phyloP scores from a whole-genome alignment of 805 yeast genomes.

The Wickerhamomyces canadensis region DNA sequence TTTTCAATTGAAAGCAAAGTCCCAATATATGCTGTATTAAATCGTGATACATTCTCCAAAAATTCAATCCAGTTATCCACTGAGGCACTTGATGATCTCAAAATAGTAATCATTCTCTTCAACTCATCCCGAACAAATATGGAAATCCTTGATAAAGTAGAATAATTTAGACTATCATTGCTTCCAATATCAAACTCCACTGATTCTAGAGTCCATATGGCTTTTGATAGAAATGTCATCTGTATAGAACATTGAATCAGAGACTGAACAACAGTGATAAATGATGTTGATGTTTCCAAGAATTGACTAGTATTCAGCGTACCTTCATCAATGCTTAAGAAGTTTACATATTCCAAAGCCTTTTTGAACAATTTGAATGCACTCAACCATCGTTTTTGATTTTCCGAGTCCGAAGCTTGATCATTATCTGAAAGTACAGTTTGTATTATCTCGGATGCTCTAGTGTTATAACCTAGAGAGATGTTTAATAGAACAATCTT shows the following conservation, averaged over 20 bases:
- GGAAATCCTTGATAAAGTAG: constrained; percentile 40
- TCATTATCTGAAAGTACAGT: neutral
- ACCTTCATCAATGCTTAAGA: constrained; percentile 1
- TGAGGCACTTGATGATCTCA: constrained; percentile 2
- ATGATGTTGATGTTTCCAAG: constrained; percentile 9
- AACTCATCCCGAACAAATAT: constrained; percentile 33
- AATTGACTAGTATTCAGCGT: neutral
- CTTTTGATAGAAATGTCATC: constrained; percentile 25
- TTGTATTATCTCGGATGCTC: constrained; percentile 11
- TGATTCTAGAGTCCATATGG: constrained; percentile 21
- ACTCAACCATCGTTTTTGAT: constrained; percentile 12
- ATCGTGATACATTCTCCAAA: constrained; percentile 24
- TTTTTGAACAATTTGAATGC: constrained; percentile 16
- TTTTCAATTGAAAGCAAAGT: constrained; percentile 38
- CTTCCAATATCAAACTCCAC: constrained; percentile 18
- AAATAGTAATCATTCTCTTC: constrained; percentile 16
- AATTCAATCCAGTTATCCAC: constrained; percentile 5
- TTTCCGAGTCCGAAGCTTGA: constrained; percentile 1
- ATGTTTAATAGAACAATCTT: constrained; percentile 11
- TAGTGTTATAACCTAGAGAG: constrained; percentile 5
- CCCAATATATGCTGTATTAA: constrained; percentile 39
- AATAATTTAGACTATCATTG: constrained; percentile 24
- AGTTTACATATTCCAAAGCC: constrained; percentile 13
- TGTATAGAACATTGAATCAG: constrained; percentile 23
- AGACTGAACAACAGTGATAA: constrained; percentile 6